These are phyloP conservation scores for Nyssa sinensis DNA, from an alignment of 148 eudicot genomes.

Conservation along the genomic window DNA sequence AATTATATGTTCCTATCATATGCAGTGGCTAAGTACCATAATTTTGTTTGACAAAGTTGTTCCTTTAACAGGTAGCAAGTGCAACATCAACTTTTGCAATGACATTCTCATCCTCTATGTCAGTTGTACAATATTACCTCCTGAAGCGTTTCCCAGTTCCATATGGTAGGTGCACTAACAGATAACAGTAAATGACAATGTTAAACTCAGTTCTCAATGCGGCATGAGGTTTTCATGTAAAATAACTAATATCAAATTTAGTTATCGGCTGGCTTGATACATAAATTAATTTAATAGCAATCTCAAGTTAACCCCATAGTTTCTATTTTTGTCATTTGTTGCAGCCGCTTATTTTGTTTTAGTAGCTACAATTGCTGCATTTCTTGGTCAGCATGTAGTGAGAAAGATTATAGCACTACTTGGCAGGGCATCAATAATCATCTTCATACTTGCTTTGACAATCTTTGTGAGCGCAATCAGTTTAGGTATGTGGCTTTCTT, in stretches of 20 bases:
- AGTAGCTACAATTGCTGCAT: constrained; percentile 49
- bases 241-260: not conserved
- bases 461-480: constrained; percentile 49
- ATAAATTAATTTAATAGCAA: not conserved
- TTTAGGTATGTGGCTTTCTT: constrained; percentile 28
- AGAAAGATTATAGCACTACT: constrained; percentile 34
- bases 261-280: not conserved
- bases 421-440: constrained; percentile 56
- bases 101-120: constrained; percentile 71
- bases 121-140: constrained; percentile 60
- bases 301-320: not conserved
- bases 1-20: not conserved
- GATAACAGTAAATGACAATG: not conserved
- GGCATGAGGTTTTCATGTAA: not conserved
- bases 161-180: constrained; percentile 40
- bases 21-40: not conserved
- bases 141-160: constrained; percentile 76
- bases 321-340: not conserved
- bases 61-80: constrained; percentile 56
- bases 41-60: not conserved
- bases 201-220: not conserved
- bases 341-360: constrained; percentile 49
- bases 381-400: constrained; percentile 49
- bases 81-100: constrained; percentile 71
- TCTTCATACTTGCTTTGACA: constrained; percentile 50